phyloP scores from a whole-genome alignment of 371 early-diverging fungal species.

The Mucor circinelloides region DNA sequence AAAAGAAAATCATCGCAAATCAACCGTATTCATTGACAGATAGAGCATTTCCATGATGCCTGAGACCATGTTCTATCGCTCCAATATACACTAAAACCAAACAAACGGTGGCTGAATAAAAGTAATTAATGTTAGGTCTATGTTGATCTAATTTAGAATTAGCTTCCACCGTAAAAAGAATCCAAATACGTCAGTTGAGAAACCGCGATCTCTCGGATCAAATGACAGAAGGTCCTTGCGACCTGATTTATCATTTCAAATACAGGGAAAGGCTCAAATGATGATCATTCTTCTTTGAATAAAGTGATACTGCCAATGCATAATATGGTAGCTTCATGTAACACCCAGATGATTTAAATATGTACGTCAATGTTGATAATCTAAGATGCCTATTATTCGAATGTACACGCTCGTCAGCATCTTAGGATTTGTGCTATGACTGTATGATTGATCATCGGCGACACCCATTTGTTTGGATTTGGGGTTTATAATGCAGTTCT shows the following conservation, averaged over 20 bases:
- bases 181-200: background rate
- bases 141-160: background rate
- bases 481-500: background rate
- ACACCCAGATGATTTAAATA: too few species aligned
- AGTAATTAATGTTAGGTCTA: background rate
- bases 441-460: background rate
- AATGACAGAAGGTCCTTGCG: background rate
- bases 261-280: too few species aligned
- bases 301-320: too few species aligned
- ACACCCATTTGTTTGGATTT: background rate
- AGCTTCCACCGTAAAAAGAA: background rate
- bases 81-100: background rate
- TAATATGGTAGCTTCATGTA: too few species aligned
- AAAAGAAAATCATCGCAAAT: background rate
- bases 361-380: too few species aligned
- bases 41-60: too few species aligned
- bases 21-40: background rate
- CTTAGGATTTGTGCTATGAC: too few species aligned
- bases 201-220: background rate
- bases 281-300: too few species aligned
- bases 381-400: too few species aligned
- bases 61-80: too few species aligned
- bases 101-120: background rate
- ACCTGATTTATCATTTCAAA: too few species aligned
- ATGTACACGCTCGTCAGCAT: too few species aligned